A percentile compares a stretch with the other conserved stretches of the same genome.
Conservation (phyloP, 2,329 filamentous ascomycete genomes). For the Stagonosporopsis rhizophila region DNA sequence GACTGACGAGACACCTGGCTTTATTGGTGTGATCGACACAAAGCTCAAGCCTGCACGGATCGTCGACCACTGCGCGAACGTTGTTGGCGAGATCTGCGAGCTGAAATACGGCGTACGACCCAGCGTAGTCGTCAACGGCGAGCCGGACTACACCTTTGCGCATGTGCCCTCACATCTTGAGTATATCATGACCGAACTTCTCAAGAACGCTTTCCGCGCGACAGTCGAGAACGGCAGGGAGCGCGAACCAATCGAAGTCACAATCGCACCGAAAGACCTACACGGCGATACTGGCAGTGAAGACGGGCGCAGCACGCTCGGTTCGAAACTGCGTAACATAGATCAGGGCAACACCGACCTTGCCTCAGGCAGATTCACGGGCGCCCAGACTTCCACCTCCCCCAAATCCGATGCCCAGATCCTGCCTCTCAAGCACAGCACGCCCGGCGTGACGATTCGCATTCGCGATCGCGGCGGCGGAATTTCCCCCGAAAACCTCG, state of each 20-base stretch:
- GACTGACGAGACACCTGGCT: slow-evolving; percentile 62
- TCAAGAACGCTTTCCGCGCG: slow-evolving; percentile 96
- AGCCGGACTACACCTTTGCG: slow-evolving; percentile 86
- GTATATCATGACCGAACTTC: slow-evolving; percentile 94
- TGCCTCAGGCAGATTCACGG: slow-evolving; percentile 41
- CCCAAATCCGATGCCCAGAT: slow-evolving; percentile 48
- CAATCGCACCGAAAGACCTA: slow-evolving; percentile 70
- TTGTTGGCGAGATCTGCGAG: slow-evolving; percentile 96
- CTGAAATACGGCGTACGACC: slow-evolving; percentile 92
- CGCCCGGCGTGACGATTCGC: slow-evolving; percentile 88
- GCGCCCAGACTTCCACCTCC: slow-evolving; percentile 25
- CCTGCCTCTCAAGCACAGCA: slow-evolving; percentile 57
- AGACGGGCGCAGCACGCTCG: not conserved
- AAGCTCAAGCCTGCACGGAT: slow-evolving; percentile 81
- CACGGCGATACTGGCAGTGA: slow-evolving; percentile 18
- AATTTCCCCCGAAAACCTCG: slow-evolving; percentile 81
- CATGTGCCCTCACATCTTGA: slow-evolving; percentile 96
- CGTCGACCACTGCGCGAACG: slow-evolving; percentile 83
- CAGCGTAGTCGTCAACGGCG: slow-evolving; percentile 79
- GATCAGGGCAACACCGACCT: slow-evolving; percentile 45
- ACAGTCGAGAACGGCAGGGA: slow-evolving; percentile 85
- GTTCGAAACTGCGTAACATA: slow-evolving; percentile 20
- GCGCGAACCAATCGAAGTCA: slow-evolving; percentile 85
- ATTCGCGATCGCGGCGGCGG: slow-evolving; percentile 96
- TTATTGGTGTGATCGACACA: slow-evolving; percentile 96